Percentiles rank a stretch among this genome's conserved stretches.
These are phyloP conservation scores for Jasminum sambac DNA, from an alignment of 257 asterid genomes.

Conservation along the genomic window DNA sequence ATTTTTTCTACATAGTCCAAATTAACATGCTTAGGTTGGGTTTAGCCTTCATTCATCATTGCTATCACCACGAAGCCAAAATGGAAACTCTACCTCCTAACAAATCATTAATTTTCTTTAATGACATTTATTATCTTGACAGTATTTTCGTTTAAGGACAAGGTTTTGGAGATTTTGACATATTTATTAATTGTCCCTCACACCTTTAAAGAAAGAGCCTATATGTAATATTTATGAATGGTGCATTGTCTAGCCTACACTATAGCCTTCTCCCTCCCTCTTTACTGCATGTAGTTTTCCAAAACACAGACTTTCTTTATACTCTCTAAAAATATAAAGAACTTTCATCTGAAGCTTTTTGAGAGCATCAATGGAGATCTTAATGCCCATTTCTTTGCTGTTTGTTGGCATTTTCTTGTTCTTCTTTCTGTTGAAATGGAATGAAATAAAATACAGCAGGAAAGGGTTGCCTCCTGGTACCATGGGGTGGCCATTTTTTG, in stretches of 20 bases:
- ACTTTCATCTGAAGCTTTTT: background rate
- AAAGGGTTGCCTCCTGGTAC: constrained; percentile 79
- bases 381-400: constrained; percentile 25
- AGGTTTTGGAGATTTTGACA: constrained; percentile 37
- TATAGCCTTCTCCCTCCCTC: constrained; percentile 1
- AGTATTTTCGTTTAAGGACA: constrained; percentile 28
- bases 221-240: constrained; percentile 21
- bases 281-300: constrained; percentile 24
- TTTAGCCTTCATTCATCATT: background rate
- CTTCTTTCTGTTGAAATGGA: constrained; percentile 52
- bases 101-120: background rate
- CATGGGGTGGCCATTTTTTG: constrained; percentile 87
- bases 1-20: background rate
- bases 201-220: constrained; percentile 41
- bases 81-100: background rate
- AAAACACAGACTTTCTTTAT: background rate
- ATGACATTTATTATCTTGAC: constrained; percentile 8
- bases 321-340: background rate
- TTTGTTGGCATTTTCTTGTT: constrained; percentile 24
- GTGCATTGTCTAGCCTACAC: constrained; percentile 33
- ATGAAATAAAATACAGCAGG: constrained; percentile 32
- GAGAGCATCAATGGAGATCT: constrained; percentile 50
- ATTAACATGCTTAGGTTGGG: background rate
- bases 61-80: background rate
- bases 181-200: constrained; percentile 40